Evolutionary conservation across 83 land plant genomes (phyloP).

Genomic region (Diphasiastrum complanatum): DNA sequence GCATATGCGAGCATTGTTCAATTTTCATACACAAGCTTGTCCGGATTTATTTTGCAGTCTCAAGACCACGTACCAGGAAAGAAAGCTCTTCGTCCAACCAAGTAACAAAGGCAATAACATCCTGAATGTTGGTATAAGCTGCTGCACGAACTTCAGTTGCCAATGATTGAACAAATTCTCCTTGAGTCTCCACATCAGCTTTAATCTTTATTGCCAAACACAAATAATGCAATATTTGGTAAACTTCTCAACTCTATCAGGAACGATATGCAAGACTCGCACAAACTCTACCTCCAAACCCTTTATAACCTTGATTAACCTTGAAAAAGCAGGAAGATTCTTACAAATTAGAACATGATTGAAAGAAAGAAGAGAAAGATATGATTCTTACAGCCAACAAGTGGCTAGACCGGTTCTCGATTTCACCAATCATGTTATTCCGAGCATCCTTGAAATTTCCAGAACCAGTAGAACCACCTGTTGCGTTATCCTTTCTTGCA

Average conservation of each 20-base stretch:
- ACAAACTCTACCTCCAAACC: too few relatives aligned
- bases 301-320: too few relatives aligned
- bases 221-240: too few relatives aligned
- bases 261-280: too few relatives aligned
- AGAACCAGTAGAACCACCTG: slow-evolving; percentile 36
- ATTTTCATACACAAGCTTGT: too few relatives aligned
- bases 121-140: slow-evolving; percentile 61
- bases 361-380: neutral
- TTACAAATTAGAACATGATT: neutral
- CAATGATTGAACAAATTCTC: slow-evolving; percentile 85
- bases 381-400: slow-evolving; percentile 61
- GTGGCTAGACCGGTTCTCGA: slow-evolving; percentile 82
- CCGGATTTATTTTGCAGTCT: too few relatives aligned
- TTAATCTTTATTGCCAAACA: slow-evolving; percentile 88
- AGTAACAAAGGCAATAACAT: slow-evolving; percentile 74
- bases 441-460: slow-evolving; percentile 46
- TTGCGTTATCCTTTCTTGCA: slow-evolving; percentile 57
- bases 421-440: slow-evolving; percentile 91
- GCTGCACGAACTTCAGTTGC: slow-evolving; percentile 86
- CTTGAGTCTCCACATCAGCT: slow-evolving; percentile 99
- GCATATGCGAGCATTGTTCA: too few relatives aligned
- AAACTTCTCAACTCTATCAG: too few relatives aligned
- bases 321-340: too few relatives aligned
- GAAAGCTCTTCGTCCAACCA: slow-evolving; percentile 99
- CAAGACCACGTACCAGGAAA: slow-evolving; percentile 59